Evolutionary conservation across 2,329 filamentous ascomycete species (phyloP).

Genomic region (Fusarium miscanthi): DNA sequence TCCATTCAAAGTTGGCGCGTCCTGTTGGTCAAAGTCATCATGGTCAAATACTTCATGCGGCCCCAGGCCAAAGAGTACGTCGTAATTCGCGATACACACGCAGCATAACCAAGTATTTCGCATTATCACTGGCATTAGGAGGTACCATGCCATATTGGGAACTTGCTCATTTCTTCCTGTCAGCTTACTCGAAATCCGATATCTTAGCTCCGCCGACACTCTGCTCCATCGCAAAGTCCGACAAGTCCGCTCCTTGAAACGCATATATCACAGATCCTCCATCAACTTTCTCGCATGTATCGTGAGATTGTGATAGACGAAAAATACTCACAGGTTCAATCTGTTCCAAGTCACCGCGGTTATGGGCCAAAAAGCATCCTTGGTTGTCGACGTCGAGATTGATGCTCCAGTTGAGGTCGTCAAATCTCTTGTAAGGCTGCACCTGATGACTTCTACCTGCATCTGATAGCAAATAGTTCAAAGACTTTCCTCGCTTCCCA

Average conservation of each 20-base stretch:
- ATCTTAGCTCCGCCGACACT: neutral
- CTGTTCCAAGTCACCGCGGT: accelerated
- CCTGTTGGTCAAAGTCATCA: neutral
- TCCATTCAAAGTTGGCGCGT: accelerated
- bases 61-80: too few relatives aligned
- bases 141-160: accelerated
- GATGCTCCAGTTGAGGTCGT: constrained; percentile 9
- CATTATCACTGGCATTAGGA: neutral
- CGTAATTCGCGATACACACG: neutral
- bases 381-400: constrained; percentile 14
- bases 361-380: constrained; percentile 12
- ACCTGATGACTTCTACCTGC: accelerated
- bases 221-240: neutral
- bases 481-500: neutral
- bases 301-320: accelerated
- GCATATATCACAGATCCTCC: neutral
- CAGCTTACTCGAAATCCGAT: neutral
- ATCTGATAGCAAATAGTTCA: neutral
- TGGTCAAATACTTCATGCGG: neutral
- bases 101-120: neutral
- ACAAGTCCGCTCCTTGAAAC: neutral
- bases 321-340: accelerated
- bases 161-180: neutral
- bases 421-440: neutral
- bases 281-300: accelerated